phyloP scores from a whole-genome alignment of 176 grass and related monocot genomes.

The Saccharum spontaneum region DNA sequence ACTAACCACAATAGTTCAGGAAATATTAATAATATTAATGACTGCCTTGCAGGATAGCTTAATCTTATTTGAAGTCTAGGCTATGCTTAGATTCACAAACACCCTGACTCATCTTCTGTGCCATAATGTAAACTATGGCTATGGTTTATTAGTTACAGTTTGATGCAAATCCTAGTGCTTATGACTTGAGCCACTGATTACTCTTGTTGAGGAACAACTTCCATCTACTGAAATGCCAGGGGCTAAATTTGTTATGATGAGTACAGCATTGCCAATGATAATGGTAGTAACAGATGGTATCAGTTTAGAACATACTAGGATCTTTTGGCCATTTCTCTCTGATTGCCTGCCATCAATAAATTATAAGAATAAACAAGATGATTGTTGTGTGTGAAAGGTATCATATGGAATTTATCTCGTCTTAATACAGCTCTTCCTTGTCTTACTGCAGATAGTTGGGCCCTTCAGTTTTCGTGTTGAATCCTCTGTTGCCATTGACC shows the following conservation, averaged over 20 bases:
- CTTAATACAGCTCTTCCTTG: not conserved
- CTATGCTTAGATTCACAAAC: not conserved
- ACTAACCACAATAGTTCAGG: not conserved
- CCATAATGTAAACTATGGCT: not conserved
- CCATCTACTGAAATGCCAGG: slow-evolving; percentile 7
- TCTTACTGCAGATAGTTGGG: slow-evolving; percentile 64
- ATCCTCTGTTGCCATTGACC: slow-evolving; percentile 60
- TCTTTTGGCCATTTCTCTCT: not conserved
- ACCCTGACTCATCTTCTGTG: not conserved
- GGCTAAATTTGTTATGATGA: not conserved
- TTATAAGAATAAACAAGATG: slow-evolving; percentile 2
- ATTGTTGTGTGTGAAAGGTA: not conserved
- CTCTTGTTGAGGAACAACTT: not conserved
- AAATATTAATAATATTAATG: slow-evolving; percentile 1
- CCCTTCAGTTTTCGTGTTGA: slow-evolving; percentile 92
- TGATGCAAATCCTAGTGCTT: not conserved
- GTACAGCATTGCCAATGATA: not conserved
- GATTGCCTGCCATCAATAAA: not conserved
- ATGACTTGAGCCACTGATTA: not conserved
- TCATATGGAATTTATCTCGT: slow-evolving; percentile 2
- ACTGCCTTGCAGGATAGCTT: slow-evolving; percentile 14
- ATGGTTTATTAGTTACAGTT: slow-evolving; percentile 12
- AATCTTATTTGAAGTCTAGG: slow-evolving; percentile 13
- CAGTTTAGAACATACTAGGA: not conserved
- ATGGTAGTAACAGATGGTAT: not conserved